Percentiles rank a stretch among this genome's conserved stretches.
phyloP scores from a whole-genome alignment of 148 eudicot species.

The Diospyros lotus region DNA sequence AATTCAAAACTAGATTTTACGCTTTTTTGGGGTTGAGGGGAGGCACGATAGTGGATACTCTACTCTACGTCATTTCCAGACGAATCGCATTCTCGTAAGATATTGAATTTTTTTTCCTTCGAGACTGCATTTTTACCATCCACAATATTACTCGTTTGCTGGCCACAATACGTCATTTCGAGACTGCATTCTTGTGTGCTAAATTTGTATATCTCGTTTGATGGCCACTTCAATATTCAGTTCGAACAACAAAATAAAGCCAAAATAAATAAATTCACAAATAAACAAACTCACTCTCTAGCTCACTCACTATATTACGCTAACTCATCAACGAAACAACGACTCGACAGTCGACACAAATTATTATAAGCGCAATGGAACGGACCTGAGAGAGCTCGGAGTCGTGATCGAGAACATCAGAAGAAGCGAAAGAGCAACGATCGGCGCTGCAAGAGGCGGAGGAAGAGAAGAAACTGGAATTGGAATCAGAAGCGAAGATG shows the following conservation, averaged over 20 bases:
- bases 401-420: slow-evolving; percentile 54
- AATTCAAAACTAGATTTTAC: slow-evolving; percentile 6
- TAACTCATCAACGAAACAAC: not conserved
- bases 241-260: not conserved
- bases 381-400: slow-evolving; percentile 39
- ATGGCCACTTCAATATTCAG: not conserved
- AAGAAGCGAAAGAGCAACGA: slow-evolving; percentile 65
- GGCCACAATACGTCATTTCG: too few relatives aligned
- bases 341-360: not conserved
- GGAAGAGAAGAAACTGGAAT: slow-evolving; percentile 65
- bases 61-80: slow-evolving; percentile 4
- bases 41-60: not conserved
- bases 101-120: not conserved
- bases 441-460: slow-evolving; percentile 69
- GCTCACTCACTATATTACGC: too few relatives aligned
- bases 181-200: too few relatives aligned
- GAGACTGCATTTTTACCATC: not conserved
- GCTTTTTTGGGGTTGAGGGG: too few relatives aligned
- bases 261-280: not conserved
- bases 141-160: too few relatives aligned
- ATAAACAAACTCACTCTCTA: too few relatives aligned
- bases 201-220: too few relatives aligned
- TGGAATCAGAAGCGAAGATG: slow-evolving; percentile 43
- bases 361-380: not conserved
- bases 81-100: not conserved